Evolutionary conservation across 208 protist species (phyloP).

Genomic region (Lotmaria passim): DNA sequence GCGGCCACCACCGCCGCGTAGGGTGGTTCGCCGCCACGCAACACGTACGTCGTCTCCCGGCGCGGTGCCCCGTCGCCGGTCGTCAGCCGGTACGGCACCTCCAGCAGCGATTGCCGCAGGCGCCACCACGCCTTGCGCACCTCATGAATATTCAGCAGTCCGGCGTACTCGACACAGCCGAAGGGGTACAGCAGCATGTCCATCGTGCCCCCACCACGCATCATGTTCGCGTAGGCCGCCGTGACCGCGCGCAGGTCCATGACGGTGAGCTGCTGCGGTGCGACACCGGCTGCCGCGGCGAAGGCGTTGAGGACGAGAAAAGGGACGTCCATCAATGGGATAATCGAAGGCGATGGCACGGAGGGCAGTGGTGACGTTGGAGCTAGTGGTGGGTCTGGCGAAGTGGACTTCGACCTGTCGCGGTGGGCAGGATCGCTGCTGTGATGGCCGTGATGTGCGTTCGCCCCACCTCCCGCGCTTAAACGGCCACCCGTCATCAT

Average conservation of each 20-base stretch:
- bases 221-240: slow-evolving; percentile 36
- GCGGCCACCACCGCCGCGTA: slow-evolving; percentile 36
- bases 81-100: slow-evolving; percentile 27
- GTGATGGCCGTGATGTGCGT: neutral
- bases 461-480: neutral
- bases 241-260: slow-evolving; percentile 51
- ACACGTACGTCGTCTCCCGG: slow-evolving; percentile 21
- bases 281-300: slow-evolving; percentile 22
- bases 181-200: slow-evolving; percentile 34
- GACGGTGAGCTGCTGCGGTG: slow-evolving; percentile 29
- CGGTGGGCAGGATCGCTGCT: neutral
- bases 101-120: slow-evolving; percentile 37
- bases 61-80: neutral
- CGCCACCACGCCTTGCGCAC: slow-evolving; percentile 37
- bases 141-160: slow-evolving; percentile 55
- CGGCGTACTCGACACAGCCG: slow-evolving; percentile 38
- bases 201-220: slow-evolving; percentile 50
- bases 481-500: slow-evolving; percentile 18
- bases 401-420: neutral
- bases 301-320: slow-evolving; percentile 27
- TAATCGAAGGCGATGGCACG: neutral
- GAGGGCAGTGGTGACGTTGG: neutral
- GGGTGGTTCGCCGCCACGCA: slow-evolving; percentile 21
- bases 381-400: neutral
- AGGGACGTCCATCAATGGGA: slow-evolving; percentile 23